These are phyloP conservation scores for Ciborinia camelliae DNA, from an alignment of 2,329 filamentous ascomycete genomes.

Conservation along the genomic window DNA sequence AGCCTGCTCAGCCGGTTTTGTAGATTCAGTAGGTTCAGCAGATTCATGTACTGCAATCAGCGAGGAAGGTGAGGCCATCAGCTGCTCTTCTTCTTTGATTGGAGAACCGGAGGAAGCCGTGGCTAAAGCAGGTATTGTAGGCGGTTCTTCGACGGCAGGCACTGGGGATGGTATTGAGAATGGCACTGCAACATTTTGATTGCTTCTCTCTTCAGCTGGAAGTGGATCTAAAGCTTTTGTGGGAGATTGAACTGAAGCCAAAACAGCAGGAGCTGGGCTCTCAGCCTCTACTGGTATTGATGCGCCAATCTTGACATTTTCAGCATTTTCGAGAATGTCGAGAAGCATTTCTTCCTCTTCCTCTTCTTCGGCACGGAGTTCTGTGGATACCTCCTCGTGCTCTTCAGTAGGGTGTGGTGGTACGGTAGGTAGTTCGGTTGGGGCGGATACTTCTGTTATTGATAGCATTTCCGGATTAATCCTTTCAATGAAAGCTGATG, in stretches of 20 bases:
- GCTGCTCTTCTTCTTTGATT: not conserved
- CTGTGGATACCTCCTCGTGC: conserved; percentile 20
- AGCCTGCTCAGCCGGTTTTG: not conserved
- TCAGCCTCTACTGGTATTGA: not conserved
- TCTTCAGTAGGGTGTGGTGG: conserved; percentile 26
- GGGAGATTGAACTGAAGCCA: not conserved
- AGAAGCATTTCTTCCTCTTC: conserved; percentile 33
- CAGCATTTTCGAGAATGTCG: conserved; percentile 28
- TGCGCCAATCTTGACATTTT: conserved; percentile 22
- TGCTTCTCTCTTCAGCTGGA: not conserved
- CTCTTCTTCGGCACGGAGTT: conserved; percentile 28
- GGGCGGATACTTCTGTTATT: conserved; percentile 20
- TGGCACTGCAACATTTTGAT: not conserved
- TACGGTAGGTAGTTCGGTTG: conserved; percentile 23
- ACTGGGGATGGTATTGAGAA: not conserved
- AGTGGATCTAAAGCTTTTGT: not conserved
- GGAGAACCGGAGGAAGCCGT: not conserved
- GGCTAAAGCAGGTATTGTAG: not conserved
- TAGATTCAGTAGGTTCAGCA: not conserved
- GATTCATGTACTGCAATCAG: not conserved
- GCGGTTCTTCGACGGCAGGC: not conserved
- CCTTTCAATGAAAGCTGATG: conserved; percentile 2
- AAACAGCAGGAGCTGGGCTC: not conserved
- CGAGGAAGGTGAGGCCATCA: not conserved
- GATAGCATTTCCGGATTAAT: conserved; percentile 28